Evolutionary conservation across 331 rosid genomes (phyloP).

Genomic region (Rosa hybrid): DNA sequence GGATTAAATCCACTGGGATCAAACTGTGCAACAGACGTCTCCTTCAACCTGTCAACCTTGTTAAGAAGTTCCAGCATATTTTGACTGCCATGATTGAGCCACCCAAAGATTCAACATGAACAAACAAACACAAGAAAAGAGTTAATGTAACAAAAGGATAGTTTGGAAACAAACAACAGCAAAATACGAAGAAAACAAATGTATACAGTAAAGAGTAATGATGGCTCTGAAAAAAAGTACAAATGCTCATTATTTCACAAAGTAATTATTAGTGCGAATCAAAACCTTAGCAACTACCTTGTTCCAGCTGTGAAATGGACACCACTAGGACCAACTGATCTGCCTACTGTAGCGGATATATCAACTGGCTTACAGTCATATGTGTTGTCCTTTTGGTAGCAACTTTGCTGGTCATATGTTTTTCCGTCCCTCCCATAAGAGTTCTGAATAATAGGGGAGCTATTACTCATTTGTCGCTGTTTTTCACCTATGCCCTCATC

Average conservation of each 20-base stretch:
- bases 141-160: not conserved
- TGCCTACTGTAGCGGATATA: conserved; percentile 29
- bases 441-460: conserved; percentile 31
- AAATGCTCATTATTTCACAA: not conserved
- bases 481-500: conserved; percentile 26
- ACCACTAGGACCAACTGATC: conserved; percentile 32
- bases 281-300: conserved; percentile 37
- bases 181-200: not conserved
- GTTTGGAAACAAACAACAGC: not conserved
- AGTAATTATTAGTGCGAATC: not conserved
- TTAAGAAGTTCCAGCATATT: conserved; percentile 48
- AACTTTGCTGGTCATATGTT: conserved; percentile 39
- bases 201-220: not conserved
- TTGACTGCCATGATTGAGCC: conserved; percentile 36
- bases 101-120: conserved; percentile 5
- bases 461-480: conserved; percentile 32
- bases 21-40: conserved; percentile 28
- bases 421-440: conserved; percentile 35
- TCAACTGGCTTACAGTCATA: conserved; percentile 21
- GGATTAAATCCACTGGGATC: conserved; percentile 32
- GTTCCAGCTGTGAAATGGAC: conserved; percentile 26
- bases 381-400: conserved; percentile 33
- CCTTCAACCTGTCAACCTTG: conserved; percentile 43
- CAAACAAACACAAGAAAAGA: conserved; percentile 1
- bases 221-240: not conserved